These are phyloP conservation scores for Russula griseocarnosa DNA, from an alignment of 768 basidiomycete species.

Conservation along the genomic window DNA sequence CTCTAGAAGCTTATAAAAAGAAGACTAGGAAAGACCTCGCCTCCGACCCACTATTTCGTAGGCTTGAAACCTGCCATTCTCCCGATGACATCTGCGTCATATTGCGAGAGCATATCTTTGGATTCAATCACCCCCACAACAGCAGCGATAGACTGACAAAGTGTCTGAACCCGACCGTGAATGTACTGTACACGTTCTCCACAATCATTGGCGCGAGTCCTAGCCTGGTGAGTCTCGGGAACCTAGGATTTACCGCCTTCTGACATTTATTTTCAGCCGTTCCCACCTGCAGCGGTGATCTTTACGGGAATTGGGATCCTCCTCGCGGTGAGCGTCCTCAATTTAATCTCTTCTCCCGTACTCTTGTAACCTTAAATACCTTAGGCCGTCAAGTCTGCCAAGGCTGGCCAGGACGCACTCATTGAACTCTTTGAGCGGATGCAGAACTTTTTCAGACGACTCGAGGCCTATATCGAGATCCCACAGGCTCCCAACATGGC, in stretches of 20 bases:
- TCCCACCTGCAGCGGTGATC: background rate
- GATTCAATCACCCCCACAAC: background rate
- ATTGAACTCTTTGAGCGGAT: background rate
- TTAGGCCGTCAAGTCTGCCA: background rate
- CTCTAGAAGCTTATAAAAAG: background rate
- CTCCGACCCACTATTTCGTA: background rate
- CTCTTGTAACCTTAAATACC: background rate
- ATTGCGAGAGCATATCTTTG: background rate
- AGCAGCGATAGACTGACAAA: background rate
- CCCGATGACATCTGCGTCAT: background rate
- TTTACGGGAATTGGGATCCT: background rate
- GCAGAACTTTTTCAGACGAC: background rate
- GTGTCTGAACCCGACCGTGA: background rate
- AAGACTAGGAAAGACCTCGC: conserved; percentile 6
- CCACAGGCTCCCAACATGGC: background rate
- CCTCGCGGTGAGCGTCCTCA: background rate
- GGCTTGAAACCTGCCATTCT: background rate
- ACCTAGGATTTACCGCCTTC: too few species aligned
- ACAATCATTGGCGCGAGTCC: background rate
- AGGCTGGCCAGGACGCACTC: background rate
- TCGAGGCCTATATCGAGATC: background rate
- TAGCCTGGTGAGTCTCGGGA: background rate
- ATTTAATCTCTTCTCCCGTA: background rate
- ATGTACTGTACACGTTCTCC: background rate
- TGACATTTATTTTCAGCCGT: background rate